Base-by-base conservation (phyloP, 768 basidiomycete species). In the Sistotremastrum suecicum region DNA sequence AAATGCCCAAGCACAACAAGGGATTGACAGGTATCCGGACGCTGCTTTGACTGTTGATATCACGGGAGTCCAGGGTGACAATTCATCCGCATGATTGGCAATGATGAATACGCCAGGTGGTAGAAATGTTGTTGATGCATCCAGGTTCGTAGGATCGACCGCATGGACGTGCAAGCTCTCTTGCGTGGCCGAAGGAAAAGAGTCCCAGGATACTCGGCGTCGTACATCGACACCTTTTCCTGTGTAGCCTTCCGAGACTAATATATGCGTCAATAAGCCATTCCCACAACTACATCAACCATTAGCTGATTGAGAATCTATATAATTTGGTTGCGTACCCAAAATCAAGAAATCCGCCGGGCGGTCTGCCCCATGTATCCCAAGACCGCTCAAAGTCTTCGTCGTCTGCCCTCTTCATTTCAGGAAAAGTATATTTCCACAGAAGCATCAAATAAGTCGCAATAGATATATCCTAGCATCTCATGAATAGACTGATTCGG, bases 51-150 rank as follows among this genome's bases (percentile, higher is more conserved):
- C 51, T 1, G 81, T 78, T 0, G 90, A 74, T 4, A 95, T 64
- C 1, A 95, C 71, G 0, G 94, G 88, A 0, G 90, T 60, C 92
- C 92, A 98, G 0, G 94, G 94, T 28, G 92, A 92, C 11, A 98
- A 68, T 54, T 98, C 94, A 63, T 98, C 94, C 0, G 92, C 84
- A 60, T 98, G 94, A 63, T 97, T 97, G 6, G 86, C 90, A 42
- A 98, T 83, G 47, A 98, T 63, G 63, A 95, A 98, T 3, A 68
- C 62, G 1, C 70, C 76, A 0, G 66, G 64, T 5, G 55, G 56
- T 43, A 76, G 58, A 42, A 60, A 58, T 30, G 9, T 5, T 34
- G 36, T 5, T 5, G 20, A 20, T 20, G 2, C 67, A 7, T 50
- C 50, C 5, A 11, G 56, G 6, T 48, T 46, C 1, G 55, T 71